These are phyloP conservation scores for Ganoderma leucocontextum DNA, from an alignment of 1,284 basidiomycete genomes.

Conservation along the genomic window DNA sequence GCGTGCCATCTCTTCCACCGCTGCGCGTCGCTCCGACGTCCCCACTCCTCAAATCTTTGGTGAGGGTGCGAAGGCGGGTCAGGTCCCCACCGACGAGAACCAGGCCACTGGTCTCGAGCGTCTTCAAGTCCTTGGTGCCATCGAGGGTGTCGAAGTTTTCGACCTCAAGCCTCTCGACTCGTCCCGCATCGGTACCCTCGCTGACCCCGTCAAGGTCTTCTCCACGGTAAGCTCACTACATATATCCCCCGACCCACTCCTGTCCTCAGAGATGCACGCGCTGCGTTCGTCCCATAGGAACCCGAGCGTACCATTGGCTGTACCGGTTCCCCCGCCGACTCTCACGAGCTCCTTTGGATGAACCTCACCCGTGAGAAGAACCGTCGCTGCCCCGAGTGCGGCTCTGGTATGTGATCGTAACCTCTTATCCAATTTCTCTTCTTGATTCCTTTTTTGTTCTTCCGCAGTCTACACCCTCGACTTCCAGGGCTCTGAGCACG, in stretches of 20 bases:
- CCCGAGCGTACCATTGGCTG: constrained; percentile 87
- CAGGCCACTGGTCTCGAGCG: constrained; percentile 98
- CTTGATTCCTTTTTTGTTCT: constrained; percentile 17
- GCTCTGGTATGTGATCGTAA: constrained; percentile 68
- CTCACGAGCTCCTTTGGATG: constrained; percentile 91
- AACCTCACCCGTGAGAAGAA: constrained; percentile 70
- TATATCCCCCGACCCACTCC: constrained; percentile 45
- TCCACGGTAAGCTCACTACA: constrained; percentile 68
- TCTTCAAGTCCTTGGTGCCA: constrained; percentile 89
- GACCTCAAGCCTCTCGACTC: constrained; percentile 89
- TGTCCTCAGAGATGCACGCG: constrained; percentile 11
- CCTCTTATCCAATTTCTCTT: constrained; percentile 11
- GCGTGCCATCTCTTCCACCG: constrained; percentile 66
- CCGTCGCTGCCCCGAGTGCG: constrained; percentile 90
- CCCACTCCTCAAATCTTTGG: constrained; percentile 79
- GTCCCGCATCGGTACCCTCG: constrained; percentile 88
- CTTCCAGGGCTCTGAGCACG: constrained; percentile 58
- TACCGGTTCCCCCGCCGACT: constrained; percentile 92
- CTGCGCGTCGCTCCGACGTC: constrained; percentile 58
- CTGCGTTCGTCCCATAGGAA: constrained; percentile 57
- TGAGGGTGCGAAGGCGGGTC: constrained; percentile 76
- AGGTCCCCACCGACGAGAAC: constrained; percentile 84
- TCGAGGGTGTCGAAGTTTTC: constrained; percentile 92
- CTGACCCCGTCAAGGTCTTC: constrained; percentile 88
- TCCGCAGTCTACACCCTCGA: constrained; percentile 64